phyloP scores from a whole-genome alignment of 208 protist genomes.

The Crithidia expoeki region DNA sequence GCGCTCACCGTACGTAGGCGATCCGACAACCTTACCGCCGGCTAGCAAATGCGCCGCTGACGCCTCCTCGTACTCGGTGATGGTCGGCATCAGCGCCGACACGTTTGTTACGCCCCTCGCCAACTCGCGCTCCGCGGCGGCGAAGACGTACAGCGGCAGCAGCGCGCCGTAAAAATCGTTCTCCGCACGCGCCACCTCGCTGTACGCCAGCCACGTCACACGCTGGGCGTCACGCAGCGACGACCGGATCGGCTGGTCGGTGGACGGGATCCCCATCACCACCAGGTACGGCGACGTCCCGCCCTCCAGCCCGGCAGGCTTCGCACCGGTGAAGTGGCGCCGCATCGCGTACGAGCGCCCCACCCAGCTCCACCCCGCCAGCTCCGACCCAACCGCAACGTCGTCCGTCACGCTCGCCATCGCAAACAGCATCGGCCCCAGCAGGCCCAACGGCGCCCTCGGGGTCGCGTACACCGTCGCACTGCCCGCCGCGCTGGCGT shows the following conservation, averaged over 20 bases:
- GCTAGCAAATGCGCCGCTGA: not conserved
- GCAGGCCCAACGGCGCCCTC: no score
- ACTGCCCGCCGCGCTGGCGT: slow-evolving; percentile 30
- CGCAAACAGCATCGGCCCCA: no score
- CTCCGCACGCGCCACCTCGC: no score
- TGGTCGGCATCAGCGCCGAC: slow-evolving; percentile 16
- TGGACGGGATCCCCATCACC: slow-evolving; percentile 17
- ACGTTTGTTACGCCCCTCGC: not conserved
- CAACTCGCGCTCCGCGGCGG: slow-evolving; percentile 10
- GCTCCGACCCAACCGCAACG: slow-evolving; percentile 13
- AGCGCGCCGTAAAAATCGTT: slow-evolving; percentile 15
- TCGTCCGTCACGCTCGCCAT: no score
- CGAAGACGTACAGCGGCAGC: slow-evolving; percentile 20
- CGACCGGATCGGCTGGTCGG: no score
- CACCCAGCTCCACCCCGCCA: slow-evolving; percentile 18
- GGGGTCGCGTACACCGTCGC: no score
- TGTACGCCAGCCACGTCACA: no score
- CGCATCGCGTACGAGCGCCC: slow-evolving; percentile 1
- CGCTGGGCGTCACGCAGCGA: no score
- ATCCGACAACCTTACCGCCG: not conserved
- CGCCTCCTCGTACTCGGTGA: slow-evolving; percentile 17
- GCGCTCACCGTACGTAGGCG: not conserved
- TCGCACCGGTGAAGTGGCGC: slow-evolving; percentile 15
- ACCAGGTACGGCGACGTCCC: slow-evolving; percentile 18
- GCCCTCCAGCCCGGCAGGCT: slow-evolving; percentile 1